Evolutionary conservation across 2,329 filamentous ascomycete species (phyloP).

Genomic region (Rhynchosporium secalis): DNA sequence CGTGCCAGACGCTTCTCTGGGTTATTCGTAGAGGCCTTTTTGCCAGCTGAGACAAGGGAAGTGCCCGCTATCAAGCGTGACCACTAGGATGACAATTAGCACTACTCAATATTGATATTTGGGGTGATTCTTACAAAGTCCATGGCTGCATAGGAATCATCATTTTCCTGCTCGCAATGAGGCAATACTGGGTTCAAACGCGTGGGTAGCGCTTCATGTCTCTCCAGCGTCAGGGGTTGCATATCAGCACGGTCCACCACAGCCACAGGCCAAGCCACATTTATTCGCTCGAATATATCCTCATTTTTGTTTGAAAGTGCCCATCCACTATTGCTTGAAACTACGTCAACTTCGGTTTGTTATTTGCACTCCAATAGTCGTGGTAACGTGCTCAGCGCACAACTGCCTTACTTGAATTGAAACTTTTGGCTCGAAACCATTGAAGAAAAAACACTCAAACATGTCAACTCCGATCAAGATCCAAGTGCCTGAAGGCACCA

Average conservation of each 20-base stretch:
- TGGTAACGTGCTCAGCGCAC: neutral
- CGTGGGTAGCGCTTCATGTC: slow-evolving; percentile 18
- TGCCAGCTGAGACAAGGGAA: slow-evolving; percentile 55
- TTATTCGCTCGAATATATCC: neutral
- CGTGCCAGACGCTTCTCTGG: slow-evolving; percentile 63
- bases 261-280: slow-evolving; percentile 7
- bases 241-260: neutral
- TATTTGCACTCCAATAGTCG: neutral
- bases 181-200: slow-evolving; percentile 18
- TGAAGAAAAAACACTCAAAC: neutral
- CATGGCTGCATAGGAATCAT: slow-evolving; percentile 32
- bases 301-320: neutral
- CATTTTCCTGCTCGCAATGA: slow-evolving; percentile 28
- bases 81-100: slow-evolving; percentile 50
- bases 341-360: neutral
- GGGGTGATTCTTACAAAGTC: slow-evolving; percentile 36
- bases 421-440: neutral
- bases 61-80: slow-evolving; percentile 65
- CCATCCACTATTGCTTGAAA: too few species aligned
- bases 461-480: slow-evolving; percentile 16
- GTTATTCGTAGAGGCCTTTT: slow-evolving; percentile 61
- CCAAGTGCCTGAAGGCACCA: slow-evolving; percentile 12
- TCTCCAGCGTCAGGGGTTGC: slow-evolving; percentile 14
- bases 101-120: neutral
- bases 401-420: neutral